Evolutionary conservation across 148 eudicot genomes (phyloP), one percentile per base, ranked within the genome.

Genomic region (Oxyria digyna): DNA sequence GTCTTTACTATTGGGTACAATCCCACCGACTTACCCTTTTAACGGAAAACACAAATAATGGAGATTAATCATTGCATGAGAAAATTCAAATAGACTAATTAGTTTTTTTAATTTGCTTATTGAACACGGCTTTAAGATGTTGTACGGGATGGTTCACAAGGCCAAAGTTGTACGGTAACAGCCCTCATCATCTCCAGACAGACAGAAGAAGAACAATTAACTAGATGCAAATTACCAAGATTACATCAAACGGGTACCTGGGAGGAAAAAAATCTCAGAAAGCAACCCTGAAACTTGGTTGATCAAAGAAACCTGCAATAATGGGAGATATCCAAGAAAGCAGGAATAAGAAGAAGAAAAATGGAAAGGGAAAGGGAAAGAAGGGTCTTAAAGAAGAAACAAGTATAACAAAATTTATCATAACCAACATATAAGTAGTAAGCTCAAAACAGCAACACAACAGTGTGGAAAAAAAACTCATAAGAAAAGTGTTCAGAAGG

Each of bases 401-500:
- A 38, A 41, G 46, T 9, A 41, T 35, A 23, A 10, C 62, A 12
- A 38, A 18, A 38, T 1, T 23, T 17, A 31, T 15, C 23, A 15
- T 31, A 8, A 32, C 18, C 38, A 8, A 32, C 67, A 21, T 18
- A 52, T 23, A 24, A 17, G 41, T 63, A 29, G 67, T 62, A 35
- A 29, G 31, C 29, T 29, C 8, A 18, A 31, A 63, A 63, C 41
- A 63, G 24, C 42, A 55, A 55, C 29, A 13, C 14, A 31, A 32
- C 42, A 63, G 67, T 29, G 1, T 63, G 17, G 20, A 9, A 66
- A 13, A 15, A 37, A 9, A 66, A 13, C 17, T 17, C 6, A 18
- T 38, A 68, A 65, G 37, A 49, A 43, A 69, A 73, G 78, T 75
- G 80, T 24, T 76, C 78, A 75, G 75, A 74, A 74, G 69, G 79